Evolutionary conservation across 768 basidiomycete species (phyloP).

Genomic region (Lentinula edodes): DNA sequence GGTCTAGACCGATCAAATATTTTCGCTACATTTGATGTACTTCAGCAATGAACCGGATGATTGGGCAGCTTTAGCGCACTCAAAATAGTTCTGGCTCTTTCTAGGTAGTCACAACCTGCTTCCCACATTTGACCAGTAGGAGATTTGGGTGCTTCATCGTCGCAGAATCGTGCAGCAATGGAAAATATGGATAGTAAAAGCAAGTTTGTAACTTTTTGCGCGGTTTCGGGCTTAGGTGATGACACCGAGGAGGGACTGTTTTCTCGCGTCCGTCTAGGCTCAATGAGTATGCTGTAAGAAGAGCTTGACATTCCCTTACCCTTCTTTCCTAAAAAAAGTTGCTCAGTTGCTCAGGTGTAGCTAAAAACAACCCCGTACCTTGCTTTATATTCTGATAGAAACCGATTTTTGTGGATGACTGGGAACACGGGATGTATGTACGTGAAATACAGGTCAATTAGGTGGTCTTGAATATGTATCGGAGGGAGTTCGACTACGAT

Average conservation of each 20-base stretch:
- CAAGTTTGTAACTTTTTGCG: conserved; percentile 62
- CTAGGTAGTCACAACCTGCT: conserved; percentile 59
- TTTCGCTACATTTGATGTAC: conserved; percentile 32
- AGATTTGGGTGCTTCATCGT: conserved; percentile 41
- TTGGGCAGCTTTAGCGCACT: conserved; percentile 33
- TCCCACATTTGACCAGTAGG: conserved; percentile 56
- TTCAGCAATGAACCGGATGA: not conserved
- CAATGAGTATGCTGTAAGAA: not conserved
- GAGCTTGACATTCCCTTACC: not conserved
- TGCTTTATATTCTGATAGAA: conserved; percentile 56
- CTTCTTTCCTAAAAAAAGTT: conserved; percentile 3
- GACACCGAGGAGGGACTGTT: conserved; percentile 21
- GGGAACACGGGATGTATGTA: conserved; percentile 84
- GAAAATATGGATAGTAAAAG: conserved; percentile 79
- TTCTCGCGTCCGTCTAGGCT: not conserved
- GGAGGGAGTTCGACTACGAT: conserved; percentile 53
- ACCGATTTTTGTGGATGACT: conserved; percentile 66
- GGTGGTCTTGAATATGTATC: conserved; percentile 53
- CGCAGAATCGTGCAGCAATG: conserved; percentile 67
- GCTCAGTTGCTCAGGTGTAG: not conserved
- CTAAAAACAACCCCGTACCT: conserved; percentile 30
- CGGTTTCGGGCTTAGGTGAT: conserved; percentile 43
- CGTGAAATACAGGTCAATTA: conserved; percentile 74
- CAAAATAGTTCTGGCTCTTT: conserved; percentile 56
- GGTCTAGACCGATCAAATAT: conserved; percentile 63